Evolutionary conservation across 1,139 yeast species (phyloP).

Genomic region (Tardiomyces digboiensis): DNA sequence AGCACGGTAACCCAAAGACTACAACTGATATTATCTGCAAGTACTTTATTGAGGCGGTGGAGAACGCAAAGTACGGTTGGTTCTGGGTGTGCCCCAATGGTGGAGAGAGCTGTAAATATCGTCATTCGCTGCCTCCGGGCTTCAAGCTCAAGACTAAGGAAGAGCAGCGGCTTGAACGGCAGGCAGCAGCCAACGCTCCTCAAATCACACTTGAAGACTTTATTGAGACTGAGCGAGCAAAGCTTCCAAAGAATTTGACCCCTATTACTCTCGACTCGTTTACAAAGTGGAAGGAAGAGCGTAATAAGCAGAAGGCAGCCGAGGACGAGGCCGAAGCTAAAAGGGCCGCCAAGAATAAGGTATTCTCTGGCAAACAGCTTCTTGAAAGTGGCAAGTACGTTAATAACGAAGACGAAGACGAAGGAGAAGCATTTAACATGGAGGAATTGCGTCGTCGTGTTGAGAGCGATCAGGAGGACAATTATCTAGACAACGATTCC

Average conservation of each 20-base stretch:
- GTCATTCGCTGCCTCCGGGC: constrained; percentile 96
- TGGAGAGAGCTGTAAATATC: constrained; percentile 88
- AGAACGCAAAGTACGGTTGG: constrained; percentile 98
- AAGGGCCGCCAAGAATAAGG: constrained; percentile 35
- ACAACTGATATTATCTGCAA: constrained; percentile 96
- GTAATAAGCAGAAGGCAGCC: constrained; percentile 50
- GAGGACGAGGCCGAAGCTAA: constrained; percentile 44
- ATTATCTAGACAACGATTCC: background rate
- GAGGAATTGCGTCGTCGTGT: constrained; percentile 25
- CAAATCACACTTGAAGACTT: constrained; percentile 93
- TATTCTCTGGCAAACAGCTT: constrained; percentile 72
- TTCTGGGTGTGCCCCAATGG: constrained; percentile 98
- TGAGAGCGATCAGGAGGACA: constrained; percentile 13
- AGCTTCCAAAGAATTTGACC: constrained; percentile 69
- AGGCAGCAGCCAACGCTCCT: constrained; percentile 80
- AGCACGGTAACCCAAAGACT: constrained; percentile 90
- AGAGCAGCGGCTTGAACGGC: constrained; percentile 80
- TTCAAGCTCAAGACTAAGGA: constrained; percentile 95
- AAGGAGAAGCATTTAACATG: constrained; percentile 40
- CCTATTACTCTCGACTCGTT: constrained; percentile 87
- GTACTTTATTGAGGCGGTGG: constrained; percentile 92
- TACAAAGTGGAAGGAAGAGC: constrained; percentile 71
- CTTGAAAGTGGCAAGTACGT: constrained; percentile 57
- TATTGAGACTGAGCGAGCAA: constrained; percentile 86
- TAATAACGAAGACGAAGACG: constrained; percentile 44